phyloP scores from a whole-genome alignment of 2,329 filamentous ascomycete genomes.

The Sordariomycetes sp. region DNA sequence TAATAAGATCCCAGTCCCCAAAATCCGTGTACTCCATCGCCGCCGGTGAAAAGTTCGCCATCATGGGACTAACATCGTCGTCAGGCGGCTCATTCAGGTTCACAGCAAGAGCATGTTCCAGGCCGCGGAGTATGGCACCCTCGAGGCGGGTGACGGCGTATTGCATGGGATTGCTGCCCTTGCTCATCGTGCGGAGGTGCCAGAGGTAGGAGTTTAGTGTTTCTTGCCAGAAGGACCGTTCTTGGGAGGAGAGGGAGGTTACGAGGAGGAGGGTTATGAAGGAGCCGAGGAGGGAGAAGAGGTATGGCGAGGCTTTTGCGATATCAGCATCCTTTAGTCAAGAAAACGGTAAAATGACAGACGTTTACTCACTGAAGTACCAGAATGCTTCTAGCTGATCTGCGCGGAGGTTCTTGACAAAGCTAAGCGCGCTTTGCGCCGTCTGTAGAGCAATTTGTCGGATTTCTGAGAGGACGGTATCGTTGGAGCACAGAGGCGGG shows the following conservation, averaged over 20 bases:
- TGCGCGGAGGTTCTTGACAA: constrained; percentile 19
- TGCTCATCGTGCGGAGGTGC: constrained; percentile 21
- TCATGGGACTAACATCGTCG: constrained; percentile 15
- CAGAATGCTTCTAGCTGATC: constrained; percentile 26
- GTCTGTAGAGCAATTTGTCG: neutral
- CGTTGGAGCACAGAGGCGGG: neutral
- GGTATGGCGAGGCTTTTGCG: constrained; percentile 17
- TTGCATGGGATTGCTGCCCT: constrained; percentile 19
- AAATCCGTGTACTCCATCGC: constrained; percentile 18
- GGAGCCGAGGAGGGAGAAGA: constrained; percentile 23
- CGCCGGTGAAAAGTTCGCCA: constrained; percentile 13
- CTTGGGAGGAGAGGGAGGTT: constrained; percentile 16
- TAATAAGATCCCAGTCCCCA: constrained; percentile 18
- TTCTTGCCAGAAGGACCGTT: constrained; percentile 18
- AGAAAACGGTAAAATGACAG: too few relatives aligned
- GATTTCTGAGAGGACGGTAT: neutral
- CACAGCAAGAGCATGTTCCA: constrained; percentile 20
- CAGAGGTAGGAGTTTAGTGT: constrained; percentile 19
- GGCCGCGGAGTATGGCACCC: constrained; percentile 20
- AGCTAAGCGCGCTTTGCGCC: neutral
- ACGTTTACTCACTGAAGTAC: constrained; percentile 14
- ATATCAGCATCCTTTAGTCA: neutral
- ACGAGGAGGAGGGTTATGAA: constrained; percentile 23
- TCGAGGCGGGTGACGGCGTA: constrained; percentile 22
- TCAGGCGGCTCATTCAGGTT: constrained; percentile 17